A percentile compares a stretch with the other conserved stretches of the same genome.
These are phyloP conservation scores for Plectosphaerella cucumerina DNA, from an alignment of 2,329 filamentous ascomycete genomes.

Conservation along the genomic window DNA sequence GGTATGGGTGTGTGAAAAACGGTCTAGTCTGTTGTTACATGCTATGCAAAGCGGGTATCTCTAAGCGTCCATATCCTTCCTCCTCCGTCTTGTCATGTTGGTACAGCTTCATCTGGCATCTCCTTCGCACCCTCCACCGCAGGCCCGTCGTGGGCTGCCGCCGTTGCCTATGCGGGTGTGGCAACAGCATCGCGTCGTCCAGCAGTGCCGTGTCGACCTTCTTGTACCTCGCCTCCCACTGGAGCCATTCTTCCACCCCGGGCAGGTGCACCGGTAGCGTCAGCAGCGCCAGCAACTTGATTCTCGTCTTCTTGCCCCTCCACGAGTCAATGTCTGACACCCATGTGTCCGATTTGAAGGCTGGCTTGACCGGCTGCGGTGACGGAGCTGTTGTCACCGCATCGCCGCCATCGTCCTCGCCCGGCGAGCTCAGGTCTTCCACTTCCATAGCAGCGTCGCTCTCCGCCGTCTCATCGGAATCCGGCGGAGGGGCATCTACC, in stretches of 20 bases:
- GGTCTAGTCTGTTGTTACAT: too few relatives aligned
- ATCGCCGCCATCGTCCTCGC: neutral
- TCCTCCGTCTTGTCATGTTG: neutral
- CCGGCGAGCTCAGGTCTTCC: neutral
- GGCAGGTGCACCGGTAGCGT: slow-evolving; percentile 45
- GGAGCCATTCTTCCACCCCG: slow-evolving; percentile 41
- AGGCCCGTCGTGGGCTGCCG: too few relatives aligned
- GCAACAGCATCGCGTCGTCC: slow-evolving; percentile 1
- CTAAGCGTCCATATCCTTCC: too few relatives aligned
- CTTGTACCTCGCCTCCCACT: slow-evolving; percentile 46
- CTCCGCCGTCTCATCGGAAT: neutral
- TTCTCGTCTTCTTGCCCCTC: slow-evolving; percentile 11
- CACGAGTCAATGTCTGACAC: neutral
- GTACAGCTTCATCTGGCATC: neutral
- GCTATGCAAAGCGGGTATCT: too few relatives aligned
- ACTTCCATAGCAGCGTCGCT: neutral
- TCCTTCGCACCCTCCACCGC: neutral
- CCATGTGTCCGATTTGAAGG: neutral
- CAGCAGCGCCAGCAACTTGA: slow-evolving; percentile 48
- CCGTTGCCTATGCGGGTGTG: too few relatives aligned
- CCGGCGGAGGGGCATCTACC: slow-evolving; percentile 20
- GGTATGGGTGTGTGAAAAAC: too few relatives aligned
- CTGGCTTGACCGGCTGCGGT: too few relatives aligned
- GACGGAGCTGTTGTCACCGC: too few relatives aligned
- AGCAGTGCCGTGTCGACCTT: slow-evolving; percentile 40